phyloP scores from a whole-genome alignment of 2,329 filamentous ascomycete species.

The Albifimbria verrucaria region DNA sequence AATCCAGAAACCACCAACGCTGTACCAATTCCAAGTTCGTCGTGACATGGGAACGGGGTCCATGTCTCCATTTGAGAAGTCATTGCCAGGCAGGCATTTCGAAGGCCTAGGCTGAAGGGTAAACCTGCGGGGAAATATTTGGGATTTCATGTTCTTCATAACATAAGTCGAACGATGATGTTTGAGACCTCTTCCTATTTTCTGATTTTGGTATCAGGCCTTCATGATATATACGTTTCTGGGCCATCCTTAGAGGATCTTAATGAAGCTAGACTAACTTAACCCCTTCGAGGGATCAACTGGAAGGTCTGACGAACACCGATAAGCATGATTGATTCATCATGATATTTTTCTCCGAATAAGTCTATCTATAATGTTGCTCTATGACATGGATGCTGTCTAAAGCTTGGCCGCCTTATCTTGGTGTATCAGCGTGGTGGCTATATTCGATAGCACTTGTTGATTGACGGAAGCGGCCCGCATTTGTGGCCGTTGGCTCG shows the following conservation, averaged over 20 bases:
- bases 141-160: conserved; percentile 3
- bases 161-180: too few relatives aligned
- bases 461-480: too few relatives aligned
- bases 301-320: neutral
- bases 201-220: neutral
- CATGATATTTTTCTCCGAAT: neutral
- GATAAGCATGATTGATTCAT: neutral
- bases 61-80: conserved; percentile 14
- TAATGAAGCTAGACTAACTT: too few relatives aligned
- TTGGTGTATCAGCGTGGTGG: too few relatives aligned
- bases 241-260: too few relatives aligned
- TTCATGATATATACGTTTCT: neutral
- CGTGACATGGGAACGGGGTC: conserved; percentile 14
- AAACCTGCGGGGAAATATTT: conserved; percentile 2
- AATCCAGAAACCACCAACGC: conserved; percentile 14
- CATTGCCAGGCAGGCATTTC: conserved; percentile 7
- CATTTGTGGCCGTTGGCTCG: too few relatives aligned
- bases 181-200: neutral
- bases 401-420: too few relatives aligned
- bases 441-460: too few relatives aligned
- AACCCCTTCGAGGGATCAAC: too few relatives aligned
- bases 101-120: conserved; percentile 6
- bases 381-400: too few relatives aligned
- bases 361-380: too few relatives aligned
- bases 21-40: conserved; percentile 15